Evolutionary conservation across 1,284 basidiomycete species (phyloP).

Genomic region (Laetiporus sulphureus): DNA sequence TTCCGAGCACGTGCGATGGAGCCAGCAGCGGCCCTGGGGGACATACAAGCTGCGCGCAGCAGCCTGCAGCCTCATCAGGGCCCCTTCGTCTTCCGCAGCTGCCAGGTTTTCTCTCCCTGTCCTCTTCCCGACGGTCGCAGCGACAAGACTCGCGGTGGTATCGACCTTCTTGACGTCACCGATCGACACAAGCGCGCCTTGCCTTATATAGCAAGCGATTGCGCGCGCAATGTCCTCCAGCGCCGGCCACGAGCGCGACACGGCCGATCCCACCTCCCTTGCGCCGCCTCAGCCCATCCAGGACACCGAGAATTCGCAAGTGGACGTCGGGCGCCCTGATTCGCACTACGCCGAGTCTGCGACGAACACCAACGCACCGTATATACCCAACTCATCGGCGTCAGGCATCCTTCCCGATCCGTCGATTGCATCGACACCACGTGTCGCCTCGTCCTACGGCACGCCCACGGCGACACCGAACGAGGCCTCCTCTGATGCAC

Average conservation of each 20-base stretch:
- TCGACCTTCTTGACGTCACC: no score
- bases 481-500: not conserved
- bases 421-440: constrained; percentile 4
- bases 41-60: no score
- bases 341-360: constrained; percentile 2
- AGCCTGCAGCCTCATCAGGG: no score
- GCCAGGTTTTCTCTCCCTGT: no score
- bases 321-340: constrained; percentile 2
- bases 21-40: no score
- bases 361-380: not conserved
- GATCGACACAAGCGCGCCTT: no score
- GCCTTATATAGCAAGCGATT: no score
- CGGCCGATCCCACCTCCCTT: not conserved
- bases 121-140: no score
- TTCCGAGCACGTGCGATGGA: no score
- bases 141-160: no score
- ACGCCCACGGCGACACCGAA: not conserved
- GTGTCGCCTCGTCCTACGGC: not conserved
- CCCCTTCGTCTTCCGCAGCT: no score
- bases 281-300: not conserved
- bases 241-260: not conserved
- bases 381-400: not conserved
- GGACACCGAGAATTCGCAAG: not conserved
- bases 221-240: not conserved
- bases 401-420: not conserved